Percentiles rank a stretch among this genome's conserved stretches.
phyloP scores from a whole-genome alignment of 2,329 filamentous ascomycete genomes.

The Sordariomycetes sp. region DNA sequence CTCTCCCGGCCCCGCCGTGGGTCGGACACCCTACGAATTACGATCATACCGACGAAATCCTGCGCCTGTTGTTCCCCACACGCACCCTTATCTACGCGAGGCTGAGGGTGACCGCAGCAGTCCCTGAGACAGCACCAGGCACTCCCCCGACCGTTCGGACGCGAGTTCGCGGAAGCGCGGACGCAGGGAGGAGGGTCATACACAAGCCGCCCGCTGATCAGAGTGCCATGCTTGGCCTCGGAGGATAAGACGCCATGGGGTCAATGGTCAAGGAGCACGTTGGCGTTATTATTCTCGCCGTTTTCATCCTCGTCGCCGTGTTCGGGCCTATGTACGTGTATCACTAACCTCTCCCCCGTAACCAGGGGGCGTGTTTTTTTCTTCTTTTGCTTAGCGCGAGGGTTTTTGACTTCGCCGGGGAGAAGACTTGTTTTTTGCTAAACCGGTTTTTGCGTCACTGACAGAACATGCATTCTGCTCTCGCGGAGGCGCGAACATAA shows the following conservation, averaged over 20 bases:
- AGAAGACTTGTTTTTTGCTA: not conserved
- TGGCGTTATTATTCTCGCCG: constrained; percentile 4
- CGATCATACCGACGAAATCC: not conserved
- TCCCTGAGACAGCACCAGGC: not conserved
- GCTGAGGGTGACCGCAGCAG: not conserved
- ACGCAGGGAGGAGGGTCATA: not conserved
- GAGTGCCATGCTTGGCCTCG: not conserved
- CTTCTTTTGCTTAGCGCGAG: not conserved
- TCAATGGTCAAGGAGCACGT: constrained; percentile 2
- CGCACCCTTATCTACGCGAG: not conserved
- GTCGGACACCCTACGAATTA: not conserved
- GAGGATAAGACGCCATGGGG: constrained; percentile 1
- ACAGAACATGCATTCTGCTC: constrained; percentile 1
- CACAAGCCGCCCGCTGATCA: not conserved
- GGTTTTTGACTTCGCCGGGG: not conserved
- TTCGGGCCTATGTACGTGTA: constrained; percentile 2
- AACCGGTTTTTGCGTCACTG: not conserved
- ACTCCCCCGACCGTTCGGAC: not conserved
- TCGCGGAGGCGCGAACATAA: constrained; percentile 6
- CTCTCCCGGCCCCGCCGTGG: not conserved
- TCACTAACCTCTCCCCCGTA: not conserved
- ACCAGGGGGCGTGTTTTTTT: too few species aligned
- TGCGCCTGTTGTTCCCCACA: not conserved
- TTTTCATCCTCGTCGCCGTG: constrained; percentile 3
- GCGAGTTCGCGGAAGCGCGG: not conserved